Evolutionary conservation across 1,284 basidiomycete species (phyloP).

Genomic region (Rhodotorula sp.): DNA sequence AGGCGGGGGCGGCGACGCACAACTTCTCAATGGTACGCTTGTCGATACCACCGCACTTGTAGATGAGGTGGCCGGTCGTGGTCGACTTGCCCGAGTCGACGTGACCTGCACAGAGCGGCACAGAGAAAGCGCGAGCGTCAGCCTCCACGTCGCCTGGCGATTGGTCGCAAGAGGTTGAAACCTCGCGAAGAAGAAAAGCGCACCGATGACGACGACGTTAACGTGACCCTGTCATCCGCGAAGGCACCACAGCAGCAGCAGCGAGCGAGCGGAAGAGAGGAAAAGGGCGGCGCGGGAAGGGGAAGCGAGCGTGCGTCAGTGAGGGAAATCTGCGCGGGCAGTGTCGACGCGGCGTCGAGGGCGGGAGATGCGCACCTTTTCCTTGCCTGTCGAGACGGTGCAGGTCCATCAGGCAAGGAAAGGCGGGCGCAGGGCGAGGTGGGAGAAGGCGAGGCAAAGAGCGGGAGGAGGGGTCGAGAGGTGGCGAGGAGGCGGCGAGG

Average conservation of each 20-base stretch:
- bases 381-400: no score
- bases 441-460: neutral
- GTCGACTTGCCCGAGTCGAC: constrained; percentile 77
- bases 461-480: neutral
- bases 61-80: constrained; percentile 99
- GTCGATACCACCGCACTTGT: constrained; percentile 99
- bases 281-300: neutral
- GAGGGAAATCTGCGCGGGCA: neutral
- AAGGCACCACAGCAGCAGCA: neutral
- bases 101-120: constrained; percentile 23
- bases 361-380: neutral
- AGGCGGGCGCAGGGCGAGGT: no score
- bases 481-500: neutral
- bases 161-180: neutral
- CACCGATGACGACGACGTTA: constrained; percentile 71
- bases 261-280: neutral
- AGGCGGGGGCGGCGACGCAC: constrained; percentile 7
- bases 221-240: constrained; percentile 54
- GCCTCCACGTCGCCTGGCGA: neutral
- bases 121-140: neutral
- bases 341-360: neutral
- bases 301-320: neutral
- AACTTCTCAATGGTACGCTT: constrained; percentile 99
- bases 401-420: no score
- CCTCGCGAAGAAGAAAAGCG: neutral